These are phyloP conservation scores for Fraxinus sp. DNA, from an alignment of 305 asterid species.

Conservation along the genomic window DNA sequence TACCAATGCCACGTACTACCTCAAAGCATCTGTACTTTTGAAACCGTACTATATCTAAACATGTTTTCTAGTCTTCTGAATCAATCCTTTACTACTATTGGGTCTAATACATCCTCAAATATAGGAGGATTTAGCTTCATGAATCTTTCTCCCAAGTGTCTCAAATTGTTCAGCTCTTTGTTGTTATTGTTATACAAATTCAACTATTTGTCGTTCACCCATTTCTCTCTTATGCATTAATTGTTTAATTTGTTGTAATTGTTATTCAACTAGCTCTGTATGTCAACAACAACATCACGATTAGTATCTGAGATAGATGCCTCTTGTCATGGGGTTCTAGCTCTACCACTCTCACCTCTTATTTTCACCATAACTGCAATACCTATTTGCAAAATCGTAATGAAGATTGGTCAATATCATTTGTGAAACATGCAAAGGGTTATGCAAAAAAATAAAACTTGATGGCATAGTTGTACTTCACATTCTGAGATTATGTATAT, in stretches of 20 bases:
- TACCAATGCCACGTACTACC: not conserved
- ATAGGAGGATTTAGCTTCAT: not conserved
- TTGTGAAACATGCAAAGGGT: no score
- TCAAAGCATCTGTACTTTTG: not conserved
- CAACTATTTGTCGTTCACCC: not conserved
- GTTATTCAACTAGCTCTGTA: not conserved
- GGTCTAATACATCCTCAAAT: not conserved
- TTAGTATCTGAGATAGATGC: not conserved
- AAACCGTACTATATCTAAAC: not conserved
- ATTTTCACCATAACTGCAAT: not conserved
- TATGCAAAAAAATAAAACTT: no score
- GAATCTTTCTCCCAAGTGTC: not conserved
- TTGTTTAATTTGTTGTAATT: not conserved
- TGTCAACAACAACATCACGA: not conserved
- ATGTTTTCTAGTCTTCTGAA: not conserved
- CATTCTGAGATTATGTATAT: no score
- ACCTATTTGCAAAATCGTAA: no score
- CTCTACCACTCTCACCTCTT: not conserved
- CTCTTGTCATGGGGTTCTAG: not conserved
- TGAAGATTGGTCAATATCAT: no score
- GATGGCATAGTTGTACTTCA: no score
- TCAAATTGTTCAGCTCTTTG: not conserved
- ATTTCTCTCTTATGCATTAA: not conserved
- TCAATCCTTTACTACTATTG: not conserved
- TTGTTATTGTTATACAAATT: not conserved